Conservation (phyloP, 306 rosid genomes). For the Trifolium subterraneum region DNA sequence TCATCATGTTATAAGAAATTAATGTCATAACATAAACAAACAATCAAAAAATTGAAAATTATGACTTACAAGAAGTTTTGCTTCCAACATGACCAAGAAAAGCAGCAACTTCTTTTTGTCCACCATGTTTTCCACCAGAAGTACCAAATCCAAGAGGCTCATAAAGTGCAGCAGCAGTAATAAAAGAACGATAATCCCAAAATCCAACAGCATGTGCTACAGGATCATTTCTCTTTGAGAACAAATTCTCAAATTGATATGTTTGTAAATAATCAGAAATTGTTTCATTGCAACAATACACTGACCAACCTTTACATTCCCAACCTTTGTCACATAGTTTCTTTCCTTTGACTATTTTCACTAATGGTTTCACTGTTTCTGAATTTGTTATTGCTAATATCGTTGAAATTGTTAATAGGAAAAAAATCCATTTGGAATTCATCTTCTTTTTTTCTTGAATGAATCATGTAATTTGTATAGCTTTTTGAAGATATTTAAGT, state of each 20-base stretch:
- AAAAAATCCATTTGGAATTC: conserved; percentile 52
- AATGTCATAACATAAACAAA: background rate
- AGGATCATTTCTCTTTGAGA: conserved; percentile 76
- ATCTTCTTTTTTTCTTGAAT: background rate
- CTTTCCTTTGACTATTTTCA: conserved; percentile 77
- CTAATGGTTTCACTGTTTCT: conserved; percentile 55
- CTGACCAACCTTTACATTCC: conserved; percentile 84
- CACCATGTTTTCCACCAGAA: conserved; percentile 71
- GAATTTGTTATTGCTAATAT: conserved; percentile 34
- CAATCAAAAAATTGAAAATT: background rate
- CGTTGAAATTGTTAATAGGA: conserved; percentile 44
- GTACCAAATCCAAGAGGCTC: conserved; percentile 93
- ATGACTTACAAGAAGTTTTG: conserved; percentile 86
- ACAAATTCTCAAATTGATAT: conserved; percentile 89
- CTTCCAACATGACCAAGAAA: conserved; percentile 91
- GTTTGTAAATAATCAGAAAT: conserved; percentile 69
- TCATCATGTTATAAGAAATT: background rate
- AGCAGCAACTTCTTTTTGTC: conserved; percentile 85
- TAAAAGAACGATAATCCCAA: conserved; percentile 89
- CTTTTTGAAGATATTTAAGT: background rate
- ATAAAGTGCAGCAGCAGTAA: conserved; percentile 68
- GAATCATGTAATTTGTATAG: background rate
- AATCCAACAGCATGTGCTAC: conserved; percentile 88
- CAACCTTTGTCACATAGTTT: conserved; percentile 82
- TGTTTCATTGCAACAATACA: conserved; percentile 82